phyloP scores from a whole-genome alignment of 257 asterid genomes.

The Anisodus tanguticus region DNA sequence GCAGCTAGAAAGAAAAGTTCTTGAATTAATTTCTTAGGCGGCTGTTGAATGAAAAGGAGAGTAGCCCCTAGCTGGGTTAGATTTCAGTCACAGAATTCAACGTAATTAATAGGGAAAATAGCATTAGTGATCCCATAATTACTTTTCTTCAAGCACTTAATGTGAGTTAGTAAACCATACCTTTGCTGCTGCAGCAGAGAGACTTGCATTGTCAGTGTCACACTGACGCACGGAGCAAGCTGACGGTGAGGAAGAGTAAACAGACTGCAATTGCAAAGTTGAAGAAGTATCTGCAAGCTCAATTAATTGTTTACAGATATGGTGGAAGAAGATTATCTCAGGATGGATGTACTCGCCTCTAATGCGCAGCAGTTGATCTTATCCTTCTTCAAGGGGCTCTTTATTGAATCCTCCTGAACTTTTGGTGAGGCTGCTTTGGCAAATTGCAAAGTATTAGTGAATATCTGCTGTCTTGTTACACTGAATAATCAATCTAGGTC shows the following conservation, averaged over 20 bases:
- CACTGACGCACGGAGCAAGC: slow-evolving; percentile 26
- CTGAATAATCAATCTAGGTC: not conserved
- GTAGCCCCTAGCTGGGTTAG: not conserved
- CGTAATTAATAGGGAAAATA: not conserved
- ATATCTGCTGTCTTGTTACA: not conserved
- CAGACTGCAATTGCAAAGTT: slow-evolving; percentile 27
- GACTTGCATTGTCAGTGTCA: slow-evolving; percentile 23
- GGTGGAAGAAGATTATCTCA: slow-evolving; percentile 6
- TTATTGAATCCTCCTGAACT: slow-evolving; percentile 26
- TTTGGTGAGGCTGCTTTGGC: slow-evolving; percentile 35
- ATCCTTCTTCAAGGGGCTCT: slow-evolving; percentile 30
- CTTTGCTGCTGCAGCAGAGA: slow-evolving; percentile 29
- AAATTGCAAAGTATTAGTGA: slow-evolving; percentile 9
- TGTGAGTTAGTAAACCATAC: not conserved
- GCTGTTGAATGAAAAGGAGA: slow-evolving; percentile 8
- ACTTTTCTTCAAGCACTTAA: not conserved
- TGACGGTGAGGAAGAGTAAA: slow-evolving; percentile 25
- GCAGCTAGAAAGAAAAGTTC: not conserved
- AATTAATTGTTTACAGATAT: not conserved
- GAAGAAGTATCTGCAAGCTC: slow-evolving; percentile 6
- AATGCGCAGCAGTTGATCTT: slow-evolving; percentile 14
- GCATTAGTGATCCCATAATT: slow-evolving; percentile 3
- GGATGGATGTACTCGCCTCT: slow-evolving; percentile 35
- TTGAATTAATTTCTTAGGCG: slow-evolving; percentile 9
- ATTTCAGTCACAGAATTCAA: not conserved